Evolutionary conservation across 2,329 filamentous ascomycete genomes (phyloP).

Genomic region (Bipolaris victoriae): DNA sequence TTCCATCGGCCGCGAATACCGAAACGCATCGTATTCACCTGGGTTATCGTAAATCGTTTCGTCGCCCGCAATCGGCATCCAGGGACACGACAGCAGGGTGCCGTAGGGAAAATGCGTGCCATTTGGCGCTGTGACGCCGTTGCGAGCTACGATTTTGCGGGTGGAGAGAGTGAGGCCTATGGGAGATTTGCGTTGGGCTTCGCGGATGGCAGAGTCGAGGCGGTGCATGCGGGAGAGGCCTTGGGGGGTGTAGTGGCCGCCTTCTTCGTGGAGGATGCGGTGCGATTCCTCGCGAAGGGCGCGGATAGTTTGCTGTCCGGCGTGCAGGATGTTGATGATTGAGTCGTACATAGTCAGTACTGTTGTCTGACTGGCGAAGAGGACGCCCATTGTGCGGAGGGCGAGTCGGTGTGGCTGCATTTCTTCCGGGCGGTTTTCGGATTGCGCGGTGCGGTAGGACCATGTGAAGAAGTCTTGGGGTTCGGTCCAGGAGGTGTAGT

Average conservation of each 20-base stretch:
- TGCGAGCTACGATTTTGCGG: constrained; percentile 61
- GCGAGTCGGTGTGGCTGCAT: constrained; percentile 58
- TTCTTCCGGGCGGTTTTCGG: constrained; percentile 54
- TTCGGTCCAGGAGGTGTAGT: constrained; percentile 50
- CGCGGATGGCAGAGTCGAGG: constrained; percentile 60
- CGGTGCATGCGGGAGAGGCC: constrained; percentile 53
- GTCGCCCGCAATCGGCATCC: constrained; percentile 27
- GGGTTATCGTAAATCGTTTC: constrained; percentile 21
- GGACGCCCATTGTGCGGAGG: constrained; percentile 60
- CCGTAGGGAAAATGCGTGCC: constrained; percentile 26
- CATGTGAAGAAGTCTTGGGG: constrained; percentile 66
- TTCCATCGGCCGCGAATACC: constrained; percentile 32
- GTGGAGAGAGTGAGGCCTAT: constrained; percentile 57
- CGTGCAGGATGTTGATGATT: constrained; percentile 28
- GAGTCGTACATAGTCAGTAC: constrained; percentile 58
- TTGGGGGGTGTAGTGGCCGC: constrained; percentile 55
- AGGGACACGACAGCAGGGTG: constrained; percentile 26
- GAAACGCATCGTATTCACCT: constrained; percentile 31
- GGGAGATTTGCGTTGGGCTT: constrained; percentile 59
- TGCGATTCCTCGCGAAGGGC: constrained; percentile 54
- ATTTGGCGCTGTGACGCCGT: constrained; percentile 87
- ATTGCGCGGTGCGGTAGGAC: constrained; percentile 59
- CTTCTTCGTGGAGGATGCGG: constrained; percentile 43
- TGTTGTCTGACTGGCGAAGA: constrained; percentile 66
- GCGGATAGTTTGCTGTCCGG: constrained; percentile 23